Percentiles rank a stretch among this genome's conserved stretches.
Evolutionary conservation across 129 eudicot genomes (phyloP).

Genomic region (Cynara cardunculus): DNA sequence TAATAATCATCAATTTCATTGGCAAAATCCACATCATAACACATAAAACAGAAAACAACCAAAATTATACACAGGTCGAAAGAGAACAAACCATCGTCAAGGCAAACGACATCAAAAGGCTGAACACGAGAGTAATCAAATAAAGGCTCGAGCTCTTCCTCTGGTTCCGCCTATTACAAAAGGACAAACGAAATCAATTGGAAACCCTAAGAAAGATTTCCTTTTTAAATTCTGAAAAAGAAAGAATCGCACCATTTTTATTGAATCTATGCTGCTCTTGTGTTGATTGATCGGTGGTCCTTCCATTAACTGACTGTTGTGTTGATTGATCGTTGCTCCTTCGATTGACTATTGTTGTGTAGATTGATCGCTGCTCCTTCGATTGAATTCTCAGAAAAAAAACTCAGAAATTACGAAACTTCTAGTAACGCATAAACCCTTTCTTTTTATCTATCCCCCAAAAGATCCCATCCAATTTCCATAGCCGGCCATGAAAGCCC

Average conservation of each 20-base stretch:
- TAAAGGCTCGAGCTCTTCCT: conserved; percentile 81
- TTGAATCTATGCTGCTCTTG: conserved; percentile 5
- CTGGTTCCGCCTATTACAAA: conserved; percentile 43
- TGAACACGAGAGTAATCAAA: conserved; percentile 93
- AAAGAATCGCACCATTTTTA: conserved; percentile 22
- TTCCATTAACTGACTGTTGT: background rate
- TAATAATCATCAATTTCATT: background rate
- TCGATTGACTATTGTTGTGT: background rate
- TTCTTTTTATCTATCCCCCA: background rate
- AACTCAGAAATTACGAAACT: background rate
- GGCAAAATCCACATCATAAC: conserved; percentile 9
- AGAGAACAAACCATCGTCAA: conserved; percentile 44
- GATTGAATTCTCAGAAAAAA: background rate
- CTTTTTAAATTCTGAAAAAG: background rate
- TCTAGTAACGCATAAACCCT: background rate
- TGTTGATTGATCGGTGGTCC: conserved; percentile 1
- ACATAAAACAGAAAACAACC: background rate
- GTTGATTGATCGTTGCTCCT: background rate
- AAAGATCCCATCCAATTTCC: background rate
- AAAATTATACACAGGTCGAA: background rate
- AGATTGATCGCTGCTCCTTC: background rate
- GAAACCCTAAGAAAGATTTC: conserved; percentile 28
- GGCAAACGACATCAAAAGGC: conserved; percentile 37
- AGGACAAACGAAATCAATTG: background rate
- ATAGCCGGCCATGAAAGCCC: background rate